phyloP scores from a whole-genome alignment of 106 monocot genomes.

The Cymbidium sinense region DNA sequence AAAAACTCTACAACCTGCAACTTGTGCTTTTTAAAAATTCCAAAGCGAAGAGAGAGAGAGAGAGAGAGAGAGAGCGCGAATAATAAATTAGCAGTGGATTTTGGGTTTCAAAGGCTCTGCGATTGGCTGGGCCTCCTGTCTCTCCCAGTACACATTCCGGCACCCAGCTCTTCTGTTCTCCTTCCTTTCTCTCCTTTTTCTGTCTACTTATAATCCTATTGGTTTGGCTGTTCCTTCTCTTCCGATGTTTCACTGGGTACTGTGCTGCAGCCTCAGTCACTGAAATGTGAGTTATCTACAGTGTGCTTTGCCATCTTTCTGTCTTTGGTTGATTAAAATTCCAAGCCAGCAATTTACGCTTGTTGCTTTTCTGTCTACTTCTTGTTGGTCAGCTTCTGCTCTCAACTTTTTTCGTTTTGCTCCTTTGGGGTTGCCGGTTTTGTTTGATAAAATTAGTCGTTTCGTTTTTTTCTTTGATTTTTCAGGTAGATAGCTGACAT shows the following conservation, averaged over 20 bases:
- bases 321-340: neutral
- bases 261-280: slow-evolving; percentile 2
- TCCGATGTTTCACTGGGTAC: neutral
- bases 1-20: neutral
- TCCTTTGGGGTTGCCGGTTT: neutral
- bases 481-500: neutral
- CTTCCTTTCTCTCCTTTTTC: neutral
- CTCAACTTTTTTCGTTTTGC: neutral
- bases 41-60: neutral
- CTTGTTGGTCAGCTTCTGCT: neutral
- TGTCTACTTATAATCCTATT: neutral
- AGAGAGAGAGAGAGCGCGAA: neutral
- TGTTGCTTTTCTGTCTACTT: neutral
- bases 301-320: neutral
- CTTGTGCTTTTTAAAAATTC: neutral
- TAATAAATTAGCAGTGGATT: neutral
- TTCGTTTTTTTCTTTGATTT: neutral
- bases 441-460: neutral
- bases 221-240: neutral
- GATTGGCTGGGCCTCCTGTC: neutral
- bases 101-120: neutral
- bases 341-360: neutral
- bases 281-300: slow-evolving; percentile 6
- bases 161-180: neutral
- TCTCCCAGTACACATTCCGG: neutral